Evolutionary conservation across 805 yeast genomes (phyloP), one percentile per base, ranked within the genome.

Genomic region (Kodamaea neixiangensis): DNA sequence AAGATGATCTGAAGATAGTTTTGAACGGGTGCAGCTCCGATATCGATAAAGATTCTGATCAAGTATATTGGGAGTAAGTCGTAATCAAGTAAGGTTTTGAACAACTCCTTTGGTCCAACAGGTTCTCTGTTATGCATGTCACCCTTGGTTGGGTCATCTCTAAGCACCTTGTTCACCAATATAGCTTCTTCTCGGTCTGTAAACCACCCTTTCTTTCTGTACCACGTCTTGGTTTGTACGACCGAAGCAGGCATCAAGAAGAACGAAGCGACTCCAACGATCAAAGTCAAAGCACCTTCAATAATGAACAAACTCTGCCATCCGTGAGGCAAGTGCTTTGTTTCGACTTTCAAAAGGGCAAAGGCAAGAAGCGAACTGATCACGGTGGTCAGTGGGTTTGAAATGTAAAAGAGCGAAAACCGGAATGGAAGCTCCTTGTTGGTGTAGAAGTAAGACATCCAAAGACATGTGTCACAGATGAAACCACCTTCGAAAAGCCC

Each of bases 361-460:
- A 73, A 80, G 0, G 66, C 84, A 34, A 79, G 64, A 17, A 83
- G 61, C 3, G 83, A 73, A 14, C 82, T 57, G 45, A 66, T 19
- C 65, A 80, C 77, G 41, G 67, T 71, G 0, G 85, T 77, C 18
- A 75, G 50, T 1, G 84, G 78, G 51, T 77, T 70, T 2, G 86
- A 76, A 17, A 81, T 75, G 78, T 85, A 85, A 61, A 86, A 85
- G 58, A 75, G 76, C 0, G 87, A 78, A 18, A 85, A 67, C 48
- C 90, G 69, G 18, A 82, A 64, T 1, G 87, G 74, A 14, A 86
- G 69, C 64, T 86, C 90, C 22, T 71, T 64, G 29, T 78, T 61
- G 6, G 82, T 86, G 69, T 80, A 86, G 67, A 85, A 86, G 64
- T 84, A 86, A 1, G 86, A 78, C 65, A 86, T 68, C 82, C 86